phyloP scores from a whole-genome alignment of 306 rosid species.

The Casuarina glauca region DNA sequence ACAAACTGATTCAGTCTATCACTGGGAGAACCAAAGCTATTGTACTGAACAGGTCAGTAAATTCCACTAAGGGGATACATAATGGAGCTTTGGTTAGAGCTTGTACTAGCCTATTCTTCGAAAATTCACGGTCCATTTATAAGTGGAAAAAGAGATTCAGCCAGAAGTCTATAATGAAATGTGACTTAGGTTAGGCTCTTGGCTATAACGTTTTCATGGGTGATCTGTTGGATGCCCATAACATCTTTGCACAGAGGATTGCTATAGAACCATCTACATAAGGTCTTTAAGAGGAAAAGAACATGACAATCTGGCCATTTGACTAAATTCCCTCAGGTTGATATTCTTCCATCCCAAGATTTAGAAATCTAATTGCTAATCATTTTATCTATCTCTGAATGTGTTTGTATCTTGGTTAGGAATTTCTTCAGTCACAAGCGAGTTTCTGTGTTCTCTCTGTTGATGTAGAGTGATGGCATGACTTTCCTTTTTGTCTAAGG shows the following conservation, averaged over 20 bases:
- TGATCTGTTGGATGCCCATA: slow-evolving; percentile 1
- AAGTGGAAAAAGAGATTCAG: slow-evolving; percentile 5
- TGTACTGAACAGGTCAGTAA: slow-evolving; percentile 70
- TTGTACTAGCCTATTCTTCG: slow-evolving; percentile 14
- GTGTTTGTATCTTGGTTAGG: not conserved
- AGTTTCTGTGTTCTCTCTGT: not conserved
- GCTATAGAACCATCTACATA: not conserved
- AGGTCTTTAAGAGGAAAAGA: not conserved
- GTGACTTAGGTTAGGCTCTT: slow-evolving; percentile 1
- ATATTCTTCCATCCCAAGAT: not conserved
- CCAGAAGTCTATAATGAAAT: not conserved
- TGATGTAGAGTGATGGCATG: not conserved
- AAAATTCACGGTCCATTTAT: not conserved
- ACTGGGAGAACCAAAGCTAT: slow-evolving; percentile 75
- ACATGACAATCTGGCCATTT: not conserved
- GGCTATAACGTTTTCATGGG: slow-evolving; percentile 7
- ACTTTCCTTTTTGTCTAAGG: not conserved
- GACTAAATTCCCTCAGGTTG: not conserved
- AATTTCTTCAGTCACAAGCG: not conserved
- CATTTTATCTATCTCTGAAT: not conserved
- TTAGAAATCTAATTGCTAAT: not conserved
- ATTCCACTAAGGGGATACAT: slow-evolving; percentile 11
- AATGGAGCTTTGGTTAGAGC: slow-evolving; percentile 1
- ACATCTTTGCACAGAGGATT: slow-evolving; percentile 1
- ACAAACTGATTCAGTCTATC: slow-evolving; percentile 53